phyloP scores from a whole-genome alignment of 306 rosid genomes.

The Sesbania bispinosa region DNA sequence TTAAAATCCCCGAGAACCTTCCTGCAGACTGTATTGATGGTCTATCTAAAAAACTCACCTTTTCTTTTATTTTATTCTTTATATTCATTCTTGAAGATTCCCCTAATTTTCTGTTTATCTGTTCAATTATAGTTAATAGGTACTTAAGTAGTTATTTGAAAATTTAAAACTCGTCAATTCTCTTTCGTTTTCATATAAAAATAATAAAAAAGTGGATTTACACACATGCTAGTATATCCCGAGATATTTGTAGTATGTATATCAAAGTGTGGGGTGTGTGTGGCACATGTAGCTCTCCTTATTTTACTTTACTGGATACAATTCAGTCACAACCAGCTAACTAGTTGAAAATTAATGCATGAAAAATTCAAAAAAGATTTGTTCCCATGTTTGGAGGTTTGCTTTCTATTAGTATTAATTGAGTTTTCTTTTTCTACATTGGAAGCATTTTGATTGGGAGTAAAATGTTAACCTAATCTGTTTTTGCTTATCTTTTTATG shows the following conservation, averaged over 20 bases:
- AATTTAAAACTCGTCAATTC: neutral
- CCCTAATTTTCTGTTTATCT: slow-evolving; percentile 3
- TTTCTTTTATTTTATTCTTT: neutral
- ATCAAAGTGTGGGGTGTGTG: neutral
- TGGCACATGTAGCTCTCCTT: neutral
- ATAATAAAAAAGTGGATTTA: neutral
- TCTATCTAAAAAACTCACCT: neutral
- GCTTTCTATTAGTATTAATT: too few relatives aligned
- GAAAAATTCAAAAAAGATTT: too few relatives aligned
- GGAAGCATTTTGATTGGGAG: too few relatives aligned
- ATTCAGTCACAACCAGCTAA: too few relatives aligned
- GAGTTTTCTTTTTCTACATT: too few relatives aligned
- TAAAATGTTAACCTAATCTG: too few relatives aligned
- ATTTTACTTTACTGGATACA: neutral
- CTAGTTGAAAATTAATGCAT: too few relatives aligned
- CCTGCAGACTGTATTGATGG: neutral
- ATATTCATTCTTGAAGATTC: slow-evolving; percentile 5
- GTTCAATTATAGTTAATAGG: neutral
- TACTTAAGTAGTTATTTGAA: neutral
- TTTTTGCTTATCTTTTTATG: too few relatives aligned
- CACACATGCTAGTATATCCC: neutral
- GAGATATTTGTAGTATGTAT: neutral
- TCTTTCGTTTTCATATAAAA: slow-evolving; percentile 4
- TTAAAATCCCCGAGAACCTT: neutral
- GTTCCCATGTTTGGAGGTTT: too few relatives aligned